These are phyloP conservation scores for Pyrus betulifolia DNA, from an alignment of 306 rosid species.

Conservation along the genomic window DNA sequence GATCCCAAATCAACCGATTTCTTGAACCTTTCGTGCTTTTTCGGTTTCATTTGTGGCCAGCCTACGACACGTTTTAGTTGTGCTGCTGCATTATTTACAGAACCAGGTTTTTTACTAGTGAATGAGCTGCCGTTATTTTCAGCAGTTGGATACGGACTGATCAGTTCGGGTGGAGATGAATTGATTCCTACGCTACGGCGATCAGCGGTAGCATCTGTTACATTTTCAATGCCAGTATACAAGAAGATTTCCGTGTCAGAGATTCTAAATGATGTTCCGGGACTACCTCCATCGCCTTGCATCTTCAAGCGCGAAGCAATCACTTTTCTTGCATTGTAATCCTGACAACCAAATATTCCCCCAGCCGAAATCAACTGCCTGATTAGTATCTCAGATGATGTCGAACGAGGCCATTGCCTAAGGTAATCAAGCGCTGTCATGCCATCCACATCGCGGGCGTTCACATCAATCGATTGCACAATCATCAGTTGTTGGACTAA, in stretches of 20 bases:
- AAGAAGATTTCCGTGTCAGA: slow-evolving; percentile 74
- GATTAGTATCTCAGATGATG: slow-evolving; percentile 68
- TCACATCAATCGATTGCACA: slow-evolving; percentile 54
- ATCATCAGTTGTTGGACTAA: slow-evolving; percentile 89
- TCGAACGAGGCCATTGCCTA: slow-evolving; percentile 52
- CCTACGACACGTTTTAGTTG: slow-evolving; percentile 52
- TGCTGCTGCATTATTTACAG: slow-evolving; percentile 64
- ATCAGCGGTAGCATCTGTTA: slow-evolving; percentile 32
- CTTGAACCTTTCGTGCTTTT: slow-evolving; percentile 33
- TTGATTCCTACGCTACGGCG: slow-evolving; percentile 37
- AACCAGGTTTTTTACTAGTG: slow-evolving; percentile 42
- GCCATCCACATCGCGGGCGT: slow-evolving; percentile 53
- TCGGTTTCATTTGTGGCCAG: slow-evolving; percentile 60
- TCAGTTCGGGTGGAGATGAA: slow-evolving; percentile 47
- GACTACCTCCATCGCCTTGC: slow-evolving; percentile 74
- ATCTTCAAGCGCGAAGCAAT: slow-evolving; percentile 73
- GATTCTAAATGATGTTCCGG: slow-evolving; percentile 77
- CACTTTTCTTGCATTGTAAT: slow-evolving; percentile 64
- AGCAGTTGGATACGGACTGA: slow-evolving; percentile 17
- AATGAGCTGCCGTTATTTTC: slow-evolving; percentile 32
- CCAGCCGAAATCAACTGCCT: slow-evolving; percentile 84
- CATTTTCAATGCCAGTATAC: slow-evolving; percentile 70
- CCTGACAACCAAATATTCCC: slow-evolving; percentile 70
- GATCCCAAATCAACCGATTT: slow-evolving; percentile 36
- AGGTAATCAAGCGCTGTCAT: slow-evolving; percentile 92